These are phyloP conservation scores for Eutrema heterophyllum DNA, from an alignment of 345 rosid species.

Conservation along the genomic window DNA sequence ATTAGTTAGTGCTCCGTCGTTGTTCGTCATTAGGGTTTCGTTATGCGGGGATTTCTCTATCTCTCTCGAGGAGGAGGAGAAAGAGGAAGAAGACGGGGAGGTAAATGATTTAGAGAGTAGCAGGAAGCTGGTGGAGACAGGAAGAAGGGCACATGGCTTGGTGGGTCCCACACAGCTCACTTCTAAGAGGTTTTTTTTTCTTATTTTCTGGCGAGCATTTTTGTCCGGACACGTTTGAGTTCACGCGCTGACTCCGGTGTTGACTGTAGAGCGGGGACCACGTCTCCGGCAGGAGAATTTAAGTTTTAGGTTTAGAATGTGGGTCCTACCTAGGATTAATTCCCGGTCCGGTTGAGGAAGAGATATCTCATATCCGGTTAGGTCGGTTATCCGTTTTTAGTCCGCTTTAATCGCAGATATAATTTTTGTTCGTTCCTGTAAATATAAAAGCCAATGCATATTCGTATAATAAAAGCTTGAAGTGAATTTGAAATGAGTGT, in stretches of 20 bases:
- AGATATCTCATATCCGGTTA: no score
- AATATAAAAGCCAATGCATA: no score
- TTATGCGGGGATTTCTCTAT: neutral
- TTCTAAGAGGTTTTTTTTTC: neutral
- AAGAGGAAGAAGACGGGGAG: neutral
- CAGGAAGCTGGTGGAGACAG: conserved; percentile 93
- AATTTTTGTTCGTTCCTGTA: no score
- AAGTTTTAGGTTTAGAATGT: neutral
- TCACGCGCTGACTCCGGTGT: conserved; percentile 33
- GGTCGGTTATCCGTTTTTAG: no score
- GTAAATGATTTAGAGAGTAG: conserved; percentile 12
- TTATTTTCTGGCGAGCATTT: neutral
- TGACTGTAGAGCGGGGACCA: conserved; percentile 25
- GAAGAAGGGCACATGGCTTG: conserved; percentile 90
- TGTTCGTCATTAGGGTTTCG: conserved; percentile 16
- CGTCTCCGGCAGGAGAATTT: conserved; percentile 10
- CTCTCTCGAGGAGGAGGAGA: neutral
- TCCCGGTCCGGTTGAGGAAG: neutral
- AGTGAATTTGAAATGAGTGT: no score
- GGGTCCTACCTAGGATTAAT: neutral
- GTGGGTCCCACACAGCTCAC: conserved; percentile 83
- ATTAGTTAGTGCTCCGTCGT: conserved; percentile 11
- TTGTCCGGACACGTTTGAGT: conserved; percentile 11
- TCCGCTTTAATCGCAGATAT: no score
- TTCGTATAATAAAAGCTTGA: no score